Evolutionary conservation across 2,329 filamentous ascomycete species (phyloP), one percentile per base, ranked within the genome.

Genomic region (Phialophora verrucosa): DNA sequence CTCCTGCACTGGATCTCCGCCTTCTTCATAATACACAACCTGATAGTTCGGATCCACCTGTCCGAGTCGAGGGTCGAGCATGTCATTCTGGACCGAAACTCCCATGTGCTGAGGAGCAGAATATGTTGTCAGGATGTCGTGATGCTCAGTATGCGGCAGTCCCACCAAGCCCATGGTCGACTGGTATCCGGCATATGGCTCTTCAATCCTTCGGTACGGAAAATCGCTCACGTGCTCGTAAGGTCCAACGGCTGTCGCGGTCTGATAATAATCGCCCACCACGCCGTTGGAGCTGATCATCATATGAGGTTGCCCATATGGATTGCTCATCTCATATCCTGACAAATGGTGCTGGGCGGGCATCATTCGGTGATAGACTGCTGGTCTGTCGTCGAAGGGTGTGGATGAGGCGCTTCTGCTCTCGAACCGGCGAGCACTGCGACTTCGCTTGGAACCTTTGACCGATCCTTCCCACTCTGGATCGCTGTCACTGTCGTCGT

Each of bases 61-160:
- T n/a, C 63, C 65, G 47, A 83, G 73, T 35, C 78, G 77, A 35
- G 81, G 80, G 60, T 83, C 80, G 51, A 82, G 72, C 62, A 80
- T 78, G 38, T 74, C 71, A n/a, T 73, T 67, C 38, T 74, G 65
- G 5, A 71, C 69, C 27, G 69, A 71, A 1, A 75, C 68, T 2
- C 72, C 59, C n/a, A 74, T 59, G 5, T 72, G 69, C 35, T 71
- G 69, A n/a, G 72, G 69, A 23, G 75, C 75, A 35, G 76, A 74
- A 25, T 75, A 69, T 11, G 69, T 66, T 60, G 77, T 76, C 59
- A 82, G 75, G 58, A 83, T 74, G 23, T 82, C 80, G 54, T 80
- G 76, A 66, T 83, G 80, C 10, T 75, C 72, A 38, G 71, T 76
- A 11, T 80, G 78, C 7, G 80, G 80, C 56, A 83, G 71, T 1